These are phyloP conservation scores for Trichothecium roseum DNA, from an alignment of 2,329 filamentous ascomycete species.

Conservation along the genomic window DNA sequence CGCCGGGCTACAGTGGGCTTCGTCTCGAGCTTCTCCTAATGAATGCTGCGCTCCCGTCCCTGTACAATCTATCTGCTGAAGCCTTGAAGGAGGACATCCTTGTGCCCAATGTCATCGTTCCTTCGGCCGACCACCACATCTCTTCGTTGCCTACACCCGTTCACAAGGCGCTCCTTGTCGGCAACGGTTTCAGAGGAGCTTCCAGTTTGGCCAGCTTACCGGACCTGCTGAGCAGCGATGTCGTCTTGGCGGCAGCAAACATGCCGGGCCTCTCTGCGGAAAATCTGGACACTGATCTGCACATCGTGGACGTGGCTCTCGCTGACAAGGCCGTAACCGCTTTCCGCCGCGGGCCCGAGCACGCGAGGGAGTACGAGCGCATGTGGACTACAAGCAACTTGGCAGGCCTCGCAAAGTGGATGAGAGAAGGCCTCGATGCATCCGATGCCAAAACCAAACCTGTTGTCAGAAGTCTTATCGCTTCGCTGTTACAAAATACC, in stretches of 20 bases:
- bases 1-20: conserved; percentile 47
- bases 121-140: conserved; percentile 52
- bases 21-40: conserved; percentile 55
- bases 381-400: conserved; percentile 67
- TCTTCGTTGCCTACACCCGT: conserved; percentile 70
- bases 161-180: conserved; percentile 68
- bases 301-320: conserved; percentile 51
- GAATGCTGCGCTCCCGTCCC: conserved; percentile 31
- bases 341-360: conserved; percentile 58
- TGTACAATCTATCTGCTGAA: conserved; percentile 24
- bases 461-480: conserved; percentile 54
- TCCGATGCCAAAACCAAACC: conserved; percentile 44
- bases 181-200: conserved; percentile 60
- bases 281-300: conserved; percentile 30
- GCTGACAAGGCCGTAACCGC: conserved; percentile 53
- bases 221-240: conserved; percentile 27
- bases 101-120: conserved; percentile 65
- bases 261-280: conserved; percentile 33
- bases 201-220: conserved; percentile 38
- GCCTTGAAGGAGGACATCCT: conserved; percentile 55
- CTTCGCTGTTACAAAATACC: conserved; percentile 52
- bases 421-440: conserved; percentile 37
- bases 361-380: conserved; percentile 62
- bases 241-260: conserved; percentile 48
- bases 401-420: conserved; percentile 54